Conservation (phyloP, 768 basidiomycete genomes). For the Termitomyces sp. region DNA sequence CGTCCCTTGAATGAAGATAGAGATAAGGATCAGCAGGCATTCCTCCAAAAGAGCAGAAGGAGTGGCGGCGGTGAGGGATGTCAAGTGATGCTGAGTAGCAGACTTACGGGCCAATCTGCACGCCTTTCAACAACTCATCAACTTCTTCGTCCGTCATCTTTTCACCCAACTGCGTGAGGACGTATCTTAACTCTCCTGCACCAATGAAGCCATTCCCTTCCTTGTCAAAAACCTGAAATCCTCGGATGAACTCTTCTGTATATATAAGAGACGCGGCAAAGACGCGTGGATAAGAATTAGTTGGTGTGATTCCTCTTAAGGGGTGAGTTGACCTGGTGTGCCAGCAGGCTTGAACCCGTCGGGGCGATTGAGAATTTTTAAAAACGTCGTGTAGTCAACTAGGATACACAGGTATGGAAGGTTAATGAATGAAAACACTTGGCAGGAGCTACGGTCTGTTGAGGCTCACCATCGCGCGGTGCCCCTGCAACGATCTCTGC, state of each 20-base stretch:
- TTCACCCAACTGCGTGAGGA: conserved; percentile 94
- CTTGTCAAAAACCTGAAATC: conserved; percentile 99
- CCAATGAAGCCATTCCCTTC: conserved; percentile 91
- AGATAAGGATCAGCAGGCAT: conserved; percentile 2
- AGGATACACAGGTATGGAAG: too few relatives aligned
- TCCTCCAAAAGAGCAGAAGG: neutral
- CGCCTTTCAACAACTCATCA: conserved; percentile 95
- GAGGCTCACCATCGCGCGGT: conserved; percentile 66
- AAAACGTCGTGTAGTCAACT: conserved; percentile 94
- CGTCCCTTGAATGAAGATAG: conserved; percentile 57
- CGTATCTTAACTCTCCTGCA: conserved; percentile 88
- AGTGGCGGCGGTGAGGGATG: conserved; percentile 5
- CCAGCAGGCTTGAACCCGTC: conserved; percentile 94
- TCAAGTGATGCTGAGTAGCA: neutral
- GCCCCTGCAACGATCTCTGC: conserved; percentile 70
- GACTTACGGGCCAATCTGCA: conserved; percentile 84
- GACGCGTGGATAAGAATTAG: conserved; percentile 5
- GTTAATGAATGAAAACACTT: neutral
- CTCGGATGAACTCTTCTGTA: conserved; percentile 96
- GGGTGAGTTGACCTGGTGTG: conserved; percentile 14
- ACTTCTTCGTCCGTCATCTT: conserved; percentile 99
- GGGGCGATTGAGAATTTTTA: conserved; percentile 88
- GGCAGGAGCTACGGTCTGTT: neutral
- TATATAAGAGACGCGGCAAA: neutral
- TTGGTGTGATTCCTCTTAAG: neutral